phyloP scores from a whole-genome alignment of 2,329 filamentous ascomycete genomes.

The Ophiosphaerella korrae region DNA sequence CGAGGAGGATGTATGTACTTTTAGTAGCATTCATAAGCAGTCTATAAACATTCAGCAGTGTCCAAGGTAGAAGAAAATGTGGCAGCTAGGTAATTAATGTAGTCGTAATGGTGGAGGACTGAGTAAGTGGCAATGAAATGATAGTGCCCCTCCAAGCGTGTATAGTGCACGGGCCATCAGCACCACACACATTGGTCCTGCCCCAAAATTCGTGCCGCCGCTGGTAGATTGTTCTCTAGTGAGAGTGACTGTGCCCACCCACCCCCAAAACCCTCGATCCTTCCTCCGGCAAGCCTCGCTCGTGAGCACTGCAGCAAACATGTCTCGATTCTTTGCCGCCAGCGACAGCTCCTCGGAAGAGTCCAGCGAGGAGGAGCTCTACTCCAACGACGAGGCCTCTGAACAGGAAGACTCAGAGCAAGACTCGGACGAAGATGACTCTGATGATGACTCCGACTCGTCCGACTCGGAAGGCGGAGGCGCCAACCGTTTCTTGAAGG shows the following conservation, averaged over 20 bases:
- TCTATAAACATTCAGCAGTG: neutral
- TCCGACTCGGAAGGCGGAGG: slow-evolving; percentile 71
- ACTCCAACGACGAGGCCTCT: slow-evolving; percentile 72
- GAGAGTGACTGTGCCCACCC: slow-evolving; percentile 26
- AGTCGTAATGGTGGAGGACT: neutral
- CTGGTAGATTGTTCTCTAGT: slow-evolving; percentile 16
- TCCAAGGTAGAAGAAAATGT: neutral
- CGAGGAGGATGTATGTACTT: slow-evolving; percentile 36
- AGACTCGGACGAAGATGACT: slow-evolving; percentile 63
- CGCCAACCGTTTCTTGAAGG: slow-evolving; percentile 81
- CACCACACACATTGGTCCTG: slow-evolving; percentile 7
- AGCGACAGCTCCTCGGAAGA: slow-evolving; percentile 96
- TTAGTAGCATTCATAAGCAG: slow-evolving; percentile 42
- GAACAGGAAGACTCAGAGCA: slow-evolving; percentile 54
- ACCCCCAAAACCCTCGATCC: slow-evolving; percentile 8
- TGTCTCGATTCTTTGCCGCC: slow-evolving; percentile 94
- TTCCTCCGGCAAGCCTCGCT: slow-evolving; percentile 30
- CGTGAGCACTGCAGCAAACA: slow-evolving; percentile 37
- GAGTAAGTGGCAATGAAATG: no score
- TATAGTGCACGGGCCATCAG: slow-evolving; percentile 6
- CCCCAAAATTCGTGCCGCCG: slow-evolving; percentile 21
- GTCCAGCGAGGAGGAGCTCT: slow-evolving; percentile 93
- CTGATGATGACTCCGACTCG: slow-evolving; percentile 61
- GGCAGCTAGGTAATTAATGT: neutral
- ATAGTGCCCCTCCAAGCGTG: slow-evolving; percentile 1